phyloP scores from a whole-genome alignment of 768 basidiomycete genomes.

The Russula compacta region DNA sequence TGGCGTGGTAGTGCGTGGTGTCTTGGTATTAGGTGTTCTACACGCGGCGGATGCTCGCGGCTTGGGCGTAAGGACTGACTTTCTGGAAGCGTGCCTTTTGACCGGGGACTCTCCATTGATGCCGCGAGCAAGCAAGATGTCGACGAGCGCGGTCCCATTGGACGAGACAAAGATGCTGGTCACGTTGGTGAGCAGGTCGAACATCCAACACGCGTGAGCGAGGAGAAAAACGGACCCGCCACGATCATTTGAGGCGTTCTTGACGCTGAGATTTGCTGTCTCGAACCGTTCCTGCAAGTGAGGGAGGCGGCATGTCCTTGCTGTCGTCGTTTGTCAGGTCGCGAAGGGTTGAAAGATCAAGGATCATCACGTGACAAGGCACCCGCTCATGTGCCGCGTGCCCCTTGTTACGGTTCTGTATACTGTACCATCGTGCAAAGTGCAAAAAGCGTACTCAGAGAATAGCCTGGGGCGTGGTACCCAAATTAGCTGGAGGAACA shows the following conservation, averaged over 20 bases:
- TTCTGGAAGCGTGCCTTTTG: slow-evolving; percentile 22
- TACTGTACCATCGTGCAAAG: too few relatives aligned
- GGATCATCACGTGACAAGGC: background rate
- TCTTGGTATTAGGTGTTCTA: background rate
- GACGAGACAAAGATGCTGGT: slow-evolving; percentile 47
- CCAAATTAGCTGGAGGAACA: background rate
- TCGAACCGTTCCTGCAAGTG: slow-evolving; percentile 33
- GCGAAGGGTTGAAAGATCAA: too few relatives aligned
- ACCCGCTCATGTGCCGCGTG: background rate
- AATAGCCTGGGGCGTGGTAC: too few relatives aligned
- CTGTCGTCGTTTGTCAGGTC: background rate
- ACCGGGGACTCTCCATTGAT: slow-evolving; percentile 39
- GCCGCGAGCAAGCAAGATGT: slow-evolving; percentile 44
- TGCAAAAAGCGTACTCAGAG: background rate
- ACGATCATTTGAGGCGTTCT: slow-evolving; percentile 52
- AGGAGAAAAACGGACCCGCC: slow-evolving; percentile 26
- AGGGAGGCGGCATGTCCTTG: background rate
- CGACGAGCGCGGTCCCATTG: slow-evolving; percentile 38
- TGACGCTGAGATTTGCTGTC: slow-evolving; percentile 54
- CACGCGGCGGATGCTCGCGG: background rate
- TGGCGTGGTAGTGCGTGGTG: background rate
- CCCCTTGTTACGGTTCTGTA: too few relatives aligned
- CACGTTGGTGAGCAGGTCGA: background rate
- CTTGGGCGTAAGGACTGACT: background rate
- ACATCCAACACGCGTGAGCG: background rate